Conservation (phyloP, 1,284 basidiomycete genomes). For the Leccinum ponderosum region DNA sequence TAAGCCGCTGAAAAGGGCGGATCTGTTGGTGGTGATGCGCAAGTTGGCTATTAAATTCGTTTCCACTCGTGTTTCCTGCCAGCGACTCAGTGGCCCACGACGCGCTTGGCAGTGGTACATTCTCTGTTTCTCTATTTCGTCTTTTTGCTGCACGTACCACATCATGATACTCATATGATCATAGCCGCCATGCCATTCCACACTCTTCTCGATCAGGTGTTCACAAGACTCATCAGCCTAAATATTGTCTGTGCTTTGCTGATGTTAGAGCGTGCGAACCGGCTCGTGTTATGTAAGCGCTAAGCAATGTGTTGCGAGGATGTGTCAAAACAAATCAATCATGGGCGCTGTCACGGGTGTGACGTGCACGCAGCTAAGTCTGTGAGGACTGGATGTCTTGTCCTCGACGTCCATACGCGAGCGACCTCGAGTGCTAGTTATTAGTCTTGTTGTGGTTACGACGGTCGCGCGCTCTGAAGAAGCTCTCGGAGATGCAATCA, state of each 20-base stretch:
- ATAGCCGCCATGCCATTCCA: slow-evolving; percentile 29
- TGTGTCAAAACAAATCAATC: slow-evolving; percentile 12
- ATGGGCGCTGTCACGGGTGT: slow-evolving; percentile 19
- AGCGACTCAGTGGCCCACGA: slow-evolving; percentile 7
- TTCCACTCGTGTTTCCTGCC: slow-evolving; percentile 39
- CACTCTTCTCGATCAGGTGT: slow-evolving; percentile 14
- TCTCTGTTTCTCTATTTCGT: slow-evolving; percentile 35
- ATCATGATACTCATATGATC: slow-evolving; percentile 25
- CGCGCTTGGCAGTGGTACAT: slow-evolving; percentile 16
- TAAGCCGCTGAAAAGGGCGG: slow-evolving; percentile 87
- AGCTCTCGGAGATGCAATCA: neutral
- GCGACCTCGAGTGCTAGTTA: neutral
- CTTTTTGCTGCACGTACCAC: slow-evolving; percentile 32
- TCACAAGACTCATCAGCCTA: slow-evolving; percentile 39
- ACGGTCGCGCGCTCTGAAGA: neutral
- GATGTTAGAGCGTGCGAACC: slow-evolving; percentile 31
- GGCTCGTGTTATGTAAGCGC: neutral
- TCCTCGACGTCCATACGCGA: neutral
- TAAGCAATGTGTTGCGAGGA: neutral
- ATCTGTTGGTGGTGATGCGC: slow-evolving; percentile 77
- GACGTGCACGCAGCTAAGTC: neutral
- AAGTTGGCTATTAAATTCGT: slow-evolving; percentile 61
- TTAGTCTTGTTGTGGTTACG: neutral
- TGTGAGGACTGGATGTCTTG: neutral
- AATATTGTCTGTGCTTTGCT: slow-evolving; percentile 29